A percentile compares a stretch with the other conserved stretches of the same genome.
These are phyloP conservation scores for Ramaria sp. DNA, from an alignment of 768 basidiomycete genomes.

Conservation along the genomic window DNA sequence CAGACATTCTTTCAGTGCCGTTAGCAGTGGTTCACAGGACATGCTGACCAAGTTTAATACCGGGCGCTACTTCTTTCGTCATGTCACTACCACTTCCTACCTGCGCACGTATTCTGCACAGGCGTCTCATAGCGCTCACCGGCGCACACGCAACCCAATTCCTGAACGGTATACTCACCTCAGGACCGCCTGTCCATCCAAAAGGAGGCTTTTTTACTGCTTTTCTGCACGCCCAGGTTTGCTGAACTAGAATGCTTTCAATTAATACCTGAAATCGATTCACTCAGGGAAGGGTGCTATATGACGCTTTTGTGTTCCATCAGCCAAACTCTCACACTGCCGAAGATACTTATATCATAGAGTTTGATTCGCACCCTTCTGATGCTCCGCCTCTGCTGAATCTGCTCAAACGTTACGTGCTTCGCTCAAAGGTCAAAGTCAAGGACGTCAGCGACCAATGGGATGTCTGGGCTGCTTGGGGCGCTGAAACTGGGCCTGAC, in stretches of 20 bases:
- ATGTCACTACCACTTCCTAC: slow-evolving; percentile 14
- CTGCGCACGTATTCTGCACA: slow-evolving; percentile 50
- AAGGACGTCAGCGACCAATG: slow-evolving; percentile 68
- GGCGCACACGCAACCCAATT: slow-evolving; percentile 77
- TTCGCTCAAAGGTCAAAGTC: slow-evolving; percentile 83
- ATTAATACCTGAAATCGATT: slow-evolving; percentile 1
- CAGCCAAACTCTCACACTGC: slow-evolving; percentile 28
- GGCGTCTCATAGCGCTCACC: slow-evolving; percentile 61
- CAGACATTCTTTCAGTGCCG: slow-evolving; percentile 74
- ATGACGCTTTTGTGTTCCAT: slow-evolving; percentile 82
- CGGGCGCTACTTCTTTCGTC: slow-evolving; percentile 3
- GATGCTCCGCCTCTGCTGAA: slow-evolving; percentile 50
- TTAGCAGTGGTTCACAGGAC: slow-evolving; percentile 71
- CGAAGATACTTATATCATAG: slow-evolving; percentile 50
- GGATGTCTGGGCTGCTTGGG: slow-evolving; percentile 80
- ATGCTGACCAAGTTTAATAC: slow-evolving; percentile 25
- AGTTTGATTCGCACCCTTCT: slow-evolving; percentile 54
- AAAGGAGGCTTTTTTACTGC: slow-evolving; percentile 54
- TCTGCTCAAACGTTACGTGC: slow-evolving; percentile 73
- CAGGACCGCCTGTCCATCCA: slow-evolving; percentile 31
- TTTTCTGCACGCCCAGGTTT: slow-evolving; percentile 71
- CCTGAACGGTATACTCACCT: slow-evolving; percentile 66
- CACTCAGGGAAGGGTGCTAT: slow-evolving; percentile 72
- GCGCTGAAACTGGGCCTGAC: slow-evolving; percentile 31
- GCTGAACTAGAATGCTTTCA: slow-evolving; percentile 13